Conservation (phyloP, 75 land plant genomes). For the Cunninghamia lanceolata region DNA sequence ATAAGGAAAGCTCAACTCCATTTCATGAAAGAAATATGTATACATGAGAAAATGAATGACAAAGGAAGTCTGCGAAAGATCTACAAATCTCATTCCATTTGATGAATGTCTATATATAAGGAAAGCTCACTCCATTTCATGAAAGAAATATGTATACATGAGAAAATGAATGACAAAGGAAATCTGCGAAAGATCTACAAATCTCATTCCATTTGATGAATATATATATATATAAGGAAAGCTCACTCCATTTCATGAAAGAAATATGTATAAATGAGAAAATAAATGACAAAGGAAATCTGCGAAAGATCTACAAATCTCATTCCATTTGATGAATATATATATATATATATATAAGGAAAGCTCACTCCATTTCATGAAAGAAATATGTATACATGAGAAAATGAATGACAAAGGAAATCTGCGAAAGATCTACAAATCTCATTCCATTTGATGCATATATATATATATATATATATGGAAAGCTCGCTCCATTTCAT, state of each 20-base stretch:
- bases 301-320: conserved; percentile 70
- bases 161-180: neutral
- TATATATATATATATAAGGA: neutral
- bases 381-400: neutral
- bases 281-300: neutral
- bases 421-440: conserved; percentile 71
- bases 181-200: conserved; percentile 70
- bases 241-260: neutral
- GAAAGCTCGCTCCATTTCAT: too few species aligned
- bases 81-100: conserved; percentile 21
- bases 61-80: conserved; percentile 52
- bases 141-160: neutral
- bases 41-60: neutral
- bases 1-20: conserved; percentile 1
- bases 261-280: neutral
- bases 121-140: neutral
- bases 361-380: neutral
- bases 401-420: neutral
- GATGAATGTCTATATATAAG: neutral
- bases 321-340: too few species aligned
- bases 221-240: neutral
- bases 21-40: neutral
- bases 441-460: too few species aligned
- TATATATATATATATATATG: too few species aligned
- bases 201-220: too few species aligned